Evolutionary conservation across 306 rosid species (phyloP).

Genomic region (Castanopsis chinensis): DNA sequence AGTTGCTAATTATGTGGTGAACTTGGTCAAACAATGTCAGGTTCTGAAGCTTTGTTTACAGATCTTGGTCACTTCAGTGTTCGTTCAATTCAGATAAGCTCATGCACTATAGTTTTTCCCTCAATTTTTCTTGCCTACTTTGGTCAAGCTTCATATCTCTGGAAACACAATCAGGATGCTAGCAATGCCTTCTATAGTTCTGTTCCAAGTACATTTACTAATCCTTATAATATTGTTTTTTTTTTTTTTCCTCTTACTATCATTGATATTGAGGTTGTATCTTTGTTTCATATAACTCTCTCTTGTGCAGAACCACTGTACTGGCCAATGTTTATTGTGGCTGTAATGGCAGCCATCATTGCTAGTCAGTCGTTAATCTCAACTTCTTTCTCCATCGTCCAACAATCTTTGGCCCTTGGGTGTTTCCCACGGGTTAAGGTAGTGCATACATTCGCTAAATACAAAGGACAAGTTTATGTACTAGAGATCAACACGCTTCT

Average conservation of each 20-base stretch:
- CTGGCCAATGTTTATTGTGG: constrained; percentile 72
- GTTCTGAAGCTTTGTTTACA: too few relatives aligned
- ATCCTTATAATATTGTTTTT: neutral
- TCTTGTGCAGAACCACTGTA: constrained; percentile 42
- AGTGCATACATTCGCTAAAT: constrained; percentile 65
- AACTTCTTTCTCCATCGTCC: constrained; percentile 69
- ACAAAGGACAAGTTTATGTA: constrained; percentile 75
- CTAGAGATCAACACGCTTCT: constrained; percentile 69
- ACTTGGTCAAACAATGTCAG: too few relatives aligned
- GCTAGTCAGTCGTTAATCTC: constrained; percentile 90
- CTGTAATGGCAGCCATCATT: constrained; percentile 61
- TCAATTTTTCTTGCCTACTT: constrained; percentile 13
- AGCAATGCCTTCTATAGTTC: constrained; percentile 13
- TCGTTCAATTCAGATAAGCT: too few relatives aligned
- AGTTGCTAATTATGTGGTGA: too few relatives aligned
- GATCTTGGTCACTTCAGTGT: too few relatives aligned
- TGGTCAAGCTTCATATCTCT: constrained; percentile 31
- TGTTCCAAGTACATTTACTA: neutral
- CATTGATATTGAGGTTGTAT: neutral
- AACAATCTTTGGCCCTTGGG: constrained; percentile 73
- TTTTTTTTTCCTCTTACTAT: neutral
- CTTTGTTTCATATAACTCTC: too few relatives aligned
- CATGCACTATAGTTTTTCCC: too few relatives aligned
- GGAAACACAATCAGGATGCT: neutral
- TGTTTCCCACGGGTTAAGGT: constrained; percentile 78